A percentile compares a stretch with the other conserved stretches of the same genome.
phyloP scores from a whole-genome alignment of 2,329 filamentous ascomycete species.

The Claviceps sp. region DNA sequence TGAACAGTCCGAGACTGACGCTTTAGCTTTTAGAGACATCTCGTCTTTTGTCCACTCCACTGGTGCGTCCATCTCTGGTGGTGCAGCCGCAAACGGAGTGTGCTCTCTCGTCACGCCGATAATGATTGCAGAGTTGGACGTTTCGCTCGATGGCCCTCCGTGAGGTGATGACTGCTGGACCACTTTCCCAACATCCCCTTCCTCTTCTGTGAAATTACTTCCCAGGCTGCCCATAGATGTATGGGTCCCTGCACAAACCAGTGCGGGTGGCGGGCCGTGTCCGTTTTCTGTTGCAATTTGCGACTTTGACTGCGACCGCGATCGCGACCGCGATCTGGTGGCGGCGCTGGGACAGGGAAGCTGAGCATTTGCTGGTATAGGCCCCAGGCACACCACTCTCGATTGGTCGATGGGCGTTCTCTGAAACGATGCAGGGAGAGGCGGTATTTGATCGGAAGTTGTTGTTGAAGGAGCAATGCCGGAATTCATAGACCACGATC shows the following conservation, averaged over 20 bases:
- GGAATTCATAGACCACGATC: slow-evolving; percentile 6
- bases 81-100: neutral
- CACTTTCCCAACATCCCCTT: slow-evolving; percentile 27
- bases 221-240: slow-evolving; percentile 29
- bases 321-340: slow-evolving; percentile 1
- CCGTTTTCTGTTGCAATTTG: slow-evolving; percentile 4
- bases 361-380: slow-evolving; percentile 34
- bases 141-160: neutral
- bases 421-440: slow-evolving; percentile 21
- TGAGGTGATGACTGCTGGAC: slow-evolving; percentile 12
- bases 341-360: slow-evolving; percentile 11
- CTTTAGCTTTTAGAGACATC: neutral
- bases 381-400: slow-evolving; percentile 40
- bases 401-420: slow-evolving; percentile 37
- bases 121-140: neutral
- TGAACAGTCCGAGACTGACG: neutral
- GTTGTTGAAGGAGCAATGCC: neutral
- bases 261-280: neutral
- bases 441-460: neutral
- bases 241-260: slow-evolving; percentile 6
- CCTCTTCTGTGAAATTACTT: slow-evolving; percentile 44
- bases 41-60: neutral
- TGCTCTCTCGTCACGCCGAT: neutral
- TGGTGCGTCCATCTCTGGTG: neutral
- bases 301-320: no score